These are phyloP conservation scores for Fusarium compactum DNA, from an alignment of 2,329 filamentous ascomycete species.

Conservation along the genomic window DNA sequence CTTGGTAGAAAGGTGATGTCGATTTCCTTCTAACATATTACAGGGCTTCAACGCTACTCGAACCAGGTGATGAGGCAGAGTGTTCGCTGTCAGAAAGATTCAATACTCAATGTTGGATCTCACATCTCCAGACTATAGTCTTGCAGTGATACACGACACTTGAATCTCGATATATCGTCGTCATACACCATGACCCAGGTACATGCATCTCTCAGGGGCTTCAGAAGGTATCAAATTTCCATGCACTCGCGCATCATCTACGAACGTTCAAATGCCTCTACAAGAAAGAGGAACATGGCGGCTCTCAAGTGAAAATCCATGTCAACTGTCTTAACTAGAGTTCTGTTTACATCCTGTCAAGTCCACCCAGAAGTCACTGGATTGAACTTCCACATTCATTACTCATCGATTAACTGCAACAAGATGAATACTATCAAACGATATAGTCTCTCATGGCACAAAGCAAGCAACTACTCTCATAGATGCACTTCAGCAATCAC, in stretches of 20 bases:
- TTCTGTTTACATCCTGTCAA: neutral
- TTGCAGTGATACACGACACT: neutral
- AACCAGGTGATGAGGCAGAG: neutral
- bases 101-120: accelerated
- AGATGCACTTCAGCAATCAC: neutral
- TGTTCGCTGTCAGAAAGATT: neutral
- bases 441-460: neutral
- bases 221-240: neutral
- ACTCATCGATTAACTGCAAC: neutral
- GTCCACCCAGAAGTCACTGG: neutral
- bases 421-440: neutral
- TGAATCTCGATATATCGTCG: neutral
- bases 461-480: neutral
- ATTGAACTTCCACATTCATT: neutral
- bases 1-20: neutral
- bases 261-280: neutral
- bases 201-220: neutral
- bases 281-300: neutral
- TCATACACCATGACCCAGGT: neutral
- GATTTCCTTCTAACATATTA: neutral
- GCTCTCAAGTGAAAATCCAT: neutral
- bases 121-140: accelerated
- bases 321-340: neutral
- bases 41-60: neutral
- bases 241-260: neutral